Conservation (phyloP, 148 eudicot genomes). For the Silene conica region DNA sequence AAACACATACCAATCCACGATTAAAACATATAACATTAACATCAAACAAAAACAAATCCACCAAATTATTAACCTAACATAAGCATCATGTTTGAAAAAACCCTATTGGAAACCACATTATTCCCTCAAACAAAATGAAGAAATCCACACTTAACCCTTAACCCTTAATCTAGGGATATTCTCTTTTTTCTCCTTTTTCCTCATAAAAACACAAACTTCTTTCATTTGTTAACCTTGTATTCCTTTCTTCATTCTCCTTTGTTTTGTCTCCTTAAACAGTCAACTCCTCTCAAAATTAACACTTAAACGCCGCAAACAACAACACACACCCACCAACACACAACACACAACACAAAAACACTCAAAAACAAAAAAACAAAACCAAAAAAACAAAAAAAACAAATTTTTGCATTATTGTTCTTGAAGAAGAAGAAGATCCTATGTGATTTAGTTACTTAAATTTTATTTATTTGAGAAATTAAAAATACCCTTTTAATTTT, state of each 20-base stretch:
- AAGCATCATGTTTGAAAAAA: background rate
- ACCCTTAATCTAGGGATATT: slow-evolving; percentile 6
- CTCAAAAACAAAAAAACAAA: background rate
- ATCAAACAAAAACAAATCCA: background rate
- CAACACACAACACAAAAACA: background rate
- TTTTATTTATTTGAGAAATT: background rate
- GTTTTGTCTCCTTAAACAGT: background rate
- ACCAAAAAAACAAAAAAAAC: no score
- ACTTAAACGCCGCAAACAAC: background rate
- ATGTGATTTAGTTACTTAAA: background rate
- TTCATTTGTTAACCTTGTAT: background rate
- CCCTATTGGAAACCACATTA: background rate
- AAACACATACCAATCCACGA: no score
- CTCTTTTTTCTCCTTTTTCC: background rate
- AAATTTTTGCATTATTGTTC: background rate
- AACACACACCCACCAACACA: background rate
- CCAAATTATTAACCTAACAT: background rate
- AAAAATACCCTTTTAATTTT: background rate
- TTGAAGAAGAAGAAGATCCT: background rate
- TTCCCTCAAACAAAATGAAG: background rate
- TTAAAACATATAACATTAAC: background rate
- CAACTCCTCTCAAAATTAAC: background rate
- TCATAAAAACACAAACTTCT: background rate
- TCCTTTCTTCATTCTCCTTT: background rate
- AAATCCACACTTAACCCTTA: background rate